A percentile compares a stretch with the other conserved stretches of the same genome.
phyloP scores from a whole-genome alignment of 1,284 basidiomycete genomes.

The Pseudozyma tsukubaensis region DNA sequence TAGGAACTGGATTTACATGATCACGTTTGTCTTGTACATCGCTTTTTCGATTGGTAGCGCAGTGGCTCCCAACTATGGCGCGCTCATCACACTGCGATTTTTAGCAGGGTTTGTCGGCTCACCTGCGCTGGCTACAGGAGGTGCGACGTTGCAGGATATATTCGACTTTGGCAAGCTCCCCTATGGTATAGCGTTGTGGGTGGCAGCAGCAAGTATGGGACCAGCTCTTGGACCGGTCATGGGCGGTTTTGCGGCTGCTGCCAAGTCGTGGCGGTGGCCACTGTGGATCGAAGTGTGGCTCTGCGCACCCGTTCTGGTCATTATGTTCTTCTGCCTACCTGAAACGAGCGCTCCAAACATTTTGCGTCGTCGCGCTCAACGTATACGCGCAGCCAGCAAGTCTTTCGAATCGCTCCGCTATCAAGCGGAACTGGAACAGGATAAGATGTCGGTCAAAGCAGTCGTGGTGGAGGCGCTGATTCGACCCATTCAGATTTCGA shows the following conservation, averaged over 20 bases:
- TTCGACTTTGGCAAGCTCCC: slow-evolving; percentile 24
- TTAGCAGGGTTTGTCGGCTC: slow-evolving; percentile 68
- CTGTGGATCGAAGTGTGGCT: slow-evolving; percentile 64
- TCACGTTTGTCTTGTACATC: slow-evolving; percentile 26
- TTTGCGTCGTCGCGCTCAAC: slow-evolving; percentile 23
- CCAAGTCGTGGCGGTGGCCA: slow-evolving; percentile 66
- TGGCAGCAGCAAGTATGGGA: slow-evolving; percentile 31
- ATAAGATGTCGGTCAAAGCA: slow-evolving; percentile 18
- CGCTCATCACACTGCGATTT: slow-evolving; percentile 61
- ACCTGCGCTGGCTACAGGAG: slow-evolving; percentile 67
- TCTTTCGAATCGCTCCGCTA: slow-evolving; percentile 3
- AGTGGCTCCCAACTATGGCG: slow-evolving; percentile 12
- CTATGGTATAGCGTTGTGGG: slow-evolving; percentile 33
- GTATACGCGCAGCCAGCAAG: slow-evolving; percentile 23
- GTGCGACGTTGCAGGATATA: slow-evolving; percentile 59
- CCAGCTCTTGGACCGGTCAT: slow-evolving; percentile 57
- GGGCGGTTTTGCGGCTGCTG: slow-evolving; percentile 57
- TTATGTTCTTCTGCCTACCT: slow-evolving; percentile 40
- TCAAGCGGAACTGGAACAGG: slow-evolving; percentile 35
- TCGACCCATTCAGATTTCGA: slow-evolving; percentile 18
- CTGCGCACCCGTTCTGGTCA: slow-evolving; percentile 53
- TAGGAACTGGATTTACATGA: slow-evolving; percentile 40
- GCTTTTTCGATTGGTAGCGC: slow-evolving; percentile 34
- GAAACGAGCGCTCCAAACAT: slow-evolving; percentile 43
- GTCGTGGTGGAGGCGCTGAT: slow-evolving; percentile 9